phyloP scores from a whole-genome alignment of 2,329 filamentous ascomycete genomes.

The Talaromyces albobiverticillius region DNA sequence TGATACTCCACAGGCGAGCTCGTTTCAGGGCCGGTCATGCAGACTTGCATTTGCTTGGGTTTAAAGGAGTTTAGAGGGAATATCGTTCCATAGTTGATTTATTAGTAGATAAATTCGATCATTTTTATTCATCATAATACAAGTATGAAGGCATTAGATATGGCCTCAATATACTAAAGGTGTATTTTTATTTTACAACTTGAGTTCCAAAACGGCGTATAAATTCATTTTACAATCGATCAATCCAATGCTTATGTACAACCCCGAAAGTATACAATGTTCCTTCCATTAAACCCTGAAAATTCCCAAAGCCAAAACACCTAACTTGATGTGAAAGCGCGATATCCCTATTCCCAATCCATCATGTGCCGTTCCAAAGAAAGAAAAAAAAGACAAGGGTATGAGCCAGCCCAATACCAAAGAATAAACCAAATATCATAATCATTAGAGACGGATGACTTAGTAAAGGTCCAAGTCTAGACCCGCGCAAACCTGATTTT shows the following conservation, averaged over 20 bases:
- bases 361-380: neutral
- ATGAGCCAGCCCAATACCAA: slow-evolving; percentile 5
- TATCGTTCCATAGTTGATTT: neutral
- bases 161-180: no score
- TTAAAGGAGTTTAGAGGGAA: neutral
- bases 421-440: neutral
- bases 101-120: neutral
- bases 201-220: no score
- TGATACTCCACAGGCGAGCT: slow-evolving; percentile 4
- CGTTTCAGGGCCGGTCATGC: neutral
- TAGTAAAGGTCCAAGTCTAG: slow-evolving; percentile 31
- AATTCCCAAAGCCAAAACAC: neutral
- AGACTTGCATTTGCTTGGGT: neutral
- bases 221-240: neutral
- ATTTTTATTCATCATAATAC: neutral
- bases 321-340: neutral
- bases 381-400: neutral
- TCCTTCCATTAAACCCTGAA: neutral
- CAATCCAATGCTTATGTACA: neutral
- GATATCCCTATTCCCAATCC: neutral
- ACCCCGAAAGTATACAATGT: neutral
- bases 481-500: slow-evolving; percentile 35
- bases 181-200: no score
- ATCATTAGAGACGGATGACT: neutral
- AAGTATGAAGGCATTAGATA: no score